Conservation (phyloP, 352 stramenopile genomes). For the Globisporangium radiosum region DNA sequence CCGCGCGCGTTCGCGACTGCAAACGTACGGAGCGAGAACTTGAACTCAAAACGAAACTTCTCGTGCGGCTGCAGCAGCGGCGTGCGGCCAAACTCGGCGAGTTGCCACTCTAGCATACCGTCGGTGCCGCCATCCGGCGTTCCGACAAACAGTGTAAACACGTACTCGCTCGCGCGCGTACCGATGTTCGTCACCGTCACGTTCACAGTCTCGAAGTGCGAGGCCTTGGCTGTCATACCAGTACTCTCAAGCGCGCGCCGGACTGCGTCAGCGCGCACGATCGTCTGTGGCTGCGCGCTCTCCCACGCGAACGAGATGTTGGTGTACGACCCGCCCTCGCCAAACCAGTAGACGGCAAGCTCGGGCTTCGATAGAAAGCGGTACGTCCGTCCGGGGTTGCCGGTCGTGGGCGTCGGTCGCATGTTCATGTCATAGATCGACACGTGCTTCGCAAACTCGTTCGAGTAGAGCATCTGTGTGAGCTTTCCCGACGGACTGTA, state of each 20-base stretch:
- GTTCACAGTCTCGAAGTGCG: constrained; percentile 17
- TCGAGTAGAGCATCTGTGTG: constrained; percentile 66
- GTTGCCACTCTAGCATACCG: constrained; percentile 35
- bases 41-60: constrained; percentile 21
- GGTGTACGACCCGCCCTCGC: constrained; percentile 76
- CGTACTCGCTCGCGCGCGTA: constrained; percentile 28
- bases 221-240: neutral
- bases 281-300: constrained; percentile 2
- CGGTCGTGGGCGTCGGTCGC: constrained; percentile 48
- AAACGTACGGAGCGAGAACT: constrained; percentile 32
- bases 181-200: constrained; percentile 46
- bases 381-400: constrained; percentile 75
- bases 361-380: constrained; percentile 65
- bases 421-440: constrained; percentile 85
- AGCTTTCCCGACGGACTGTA: constrained; percentile 64
- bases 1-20: constrained; percentile 29
- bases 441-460: constrained; percentile 35
- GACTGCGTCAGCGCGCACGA: constrained; percentile 13
- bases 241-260: constrained; percentile 12
- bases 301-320: constrained; percentile 46
- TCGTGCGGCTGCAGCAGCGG: constrained; percentile 21
- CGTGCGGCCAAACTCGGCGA: constrained; percentile 53
- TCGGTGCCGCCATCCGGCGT: constrained; percentile 21
- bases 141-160: constrained; percentile 31
- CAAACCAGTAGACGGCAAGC: constrained; percentile 63